These are phyloP conservation scores for Serendipita sp. DNA, from an alignment of 768 basidiomycete species.

Conservation along the genomic window DNA sequence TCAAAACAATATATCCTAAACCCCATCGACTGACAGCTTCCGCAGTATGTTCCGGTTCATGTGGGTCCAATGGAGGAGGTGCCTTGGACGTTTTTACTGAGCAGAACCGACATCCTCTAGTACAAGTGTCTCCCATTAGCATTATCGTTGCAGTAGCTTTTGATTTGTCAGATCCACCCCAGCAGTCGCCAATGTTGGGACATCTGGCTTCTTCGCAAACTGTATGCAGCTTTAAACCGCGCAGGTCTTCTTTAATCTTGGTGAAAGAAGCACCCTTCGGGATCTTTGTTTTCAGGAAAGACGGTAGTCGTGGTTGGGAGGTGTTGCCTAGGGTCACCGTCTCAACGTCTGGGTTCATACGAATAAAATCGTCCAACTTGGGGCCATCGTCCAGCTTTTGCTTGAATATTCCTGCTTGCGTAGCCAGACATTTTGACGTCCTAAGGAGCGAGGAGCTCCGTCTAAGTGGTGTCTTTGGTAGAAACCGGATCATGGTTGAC, in stretches of 20 bases:
- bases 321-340: slow-evolving; percentile 59
- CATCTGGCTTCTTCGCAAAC: slow-evolving; percentile 98
- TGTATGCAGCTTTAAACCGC: slow-evolving; percentile 82
- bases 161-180: slow-evolving; percentile 73
- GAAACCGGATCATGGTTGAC: background rate
- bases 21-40: slow-evolving; percentile 98
- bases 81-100: slow-evolving; percentile 85
- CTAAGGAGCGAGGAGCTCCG: background rate
- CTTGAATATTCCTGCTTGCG: slow-evolving; percentile 8
- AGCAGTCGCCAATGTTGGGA: slow-evolving; percentile 99
- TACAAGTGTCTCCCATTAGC: slow-evolving; percentile 99
- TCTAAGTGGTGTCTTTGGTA: background rate
- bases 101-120: slow-evolving; percentile 93
- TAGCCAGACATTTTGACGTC: background rate
- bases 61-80: slow-evolving; percentile 83
- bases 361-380: slow-evolving; percentile 65
- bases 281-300: slow-evolving; percentile 79
- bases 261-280: slow-evolving; percentile 79
- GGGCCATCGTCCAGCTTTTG: slow-evolving; percentile 45
- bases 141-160: slow-evolving; percentile 97
- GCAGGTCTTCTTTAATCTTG: slow-evolving; percentile 87
- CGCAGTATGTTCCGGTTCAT: slow-evolving; percentile 96
- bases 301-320: slow-evolving; percentile 63
- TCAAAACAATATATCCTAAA: slow-evolving; percentile 92
- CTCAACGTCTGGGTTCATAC: slow-evolving; percentile 27